A percentile compares a stretch with the other conserved stretches of the same genome.
phyloP scores from a whole-genome alignment of 2,329 filamentous ascomycete species.

The Microdochium nivale region DNA sequence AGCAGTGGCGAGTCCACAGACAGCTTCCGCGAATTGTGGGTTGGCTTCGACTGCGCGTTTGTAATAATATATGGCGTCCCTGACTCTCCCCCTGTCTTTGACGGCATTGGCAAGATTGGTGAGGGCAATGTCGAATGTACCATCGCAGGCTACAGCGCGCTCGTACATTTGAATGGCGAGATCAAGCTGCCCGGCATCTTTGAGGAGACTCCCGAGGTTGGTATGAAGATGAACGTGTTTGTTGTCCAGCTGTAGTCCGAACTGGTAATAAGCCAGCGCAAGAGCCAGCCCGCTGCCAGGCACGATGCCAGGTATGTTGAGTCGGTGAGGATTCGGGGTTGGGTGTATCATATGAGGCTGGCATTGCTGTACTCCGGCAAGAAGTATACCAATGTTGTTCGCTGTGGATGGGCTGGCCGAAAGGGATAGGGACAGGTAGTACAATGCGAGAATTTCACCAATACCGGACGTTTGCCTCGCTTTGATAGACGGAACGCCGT shows the following conservation, averaged over 20 bases:
- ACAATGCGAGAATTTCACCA: conserved; percentile 85
- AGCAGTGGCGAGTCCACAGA: conserved; percentile 90
- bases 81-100: conserved; percentile 89
- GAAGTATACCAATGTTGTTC: conserved; percentile 93
- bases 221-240: conserved; percentile 95
- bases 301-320: conserved; percentile 65
- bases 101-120: conserved; percentile 96
- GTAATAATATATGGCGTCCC: conserved; percentile 88
- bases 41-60: conserved; percentile 84
- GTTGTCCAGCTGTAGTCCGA: conserved; percentile 77
- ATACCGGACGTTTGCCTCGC: conserved; percentile 65
- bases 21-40: conserved; percentile 91
- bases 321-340: conserved; percentile 20
- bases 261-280: conserved; percentile 90
- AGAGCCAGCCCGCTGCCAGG: conserved; percentile 83
- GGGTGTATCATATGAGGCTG: conserved; percentile 18
- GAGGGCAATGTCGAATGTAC: conserved; percentile 91
- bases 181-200: conserved; percentile 89
- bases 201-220: conserved; percentile 88
- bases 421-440: conserved; percentile 88
- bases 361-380: conserved; percentile 84
- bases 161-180: conserved; percentile 96
- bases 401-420: conserved; percentile 96
- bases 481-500: conserved; percentile 46
- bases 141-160: conserved; percentile 82